Evolutionary conservation across 2,329 filamentous ascomycete species (phyloP), one percentile per base, ranked within the genome.

Genomic region (Pseudofabraea citricarpa): DNA sequence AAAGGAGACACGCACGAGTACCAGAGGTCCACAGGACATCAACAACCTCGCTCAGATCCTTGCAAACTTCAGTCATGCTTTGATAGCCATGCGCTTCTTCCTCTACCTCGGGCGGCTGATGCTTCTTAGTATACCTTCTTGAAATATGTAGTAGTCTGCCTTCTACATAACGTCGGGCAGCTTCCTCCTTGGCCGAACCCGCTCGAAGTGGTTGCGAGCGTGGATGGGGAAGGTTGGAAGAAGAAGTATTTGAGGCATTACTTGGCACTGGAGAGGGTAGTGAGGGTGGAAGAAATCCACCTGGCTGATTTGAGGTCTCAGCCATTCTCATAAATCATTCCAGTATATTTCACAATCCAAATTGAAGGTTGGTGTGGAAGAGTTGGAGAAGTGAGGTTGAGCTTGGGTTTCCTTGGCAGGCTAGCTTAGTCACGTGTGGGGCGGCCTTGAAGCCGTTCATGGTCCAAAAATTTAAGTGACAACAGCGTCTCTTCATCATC

Each of bases 21-120:
- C 86, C 88, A 22, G 83, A 88, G 18, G 88, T 76, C 91, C 91
- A 97, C 5, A 95, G 66, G 6, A 94, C 76, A 62, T 94, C 85
- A 13, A 95, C 67, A 10, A 95, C 61, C 5, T 74, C 73, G 44
- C 90, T 85, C 1, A 95, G 64, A 57, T 95, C 89, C 44, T 69
- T 75, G 49, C 79, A 87, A 5, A 88, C 75, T 58, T 90, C 83
- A 39, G 69, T 72, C 61, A 91, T 86, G 40, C 66, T 77, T 42
- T 70, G 68, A 50, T 83, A 85, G 39, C 67, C 67, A 9, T 59
- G 59, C 9, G 59, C 59, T 59, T 9, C 45, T 22, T 49, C 51
- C 6, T 41, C 63, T 10, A 70, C 64, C 45, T 79, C 75, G 4
- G 56, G 66, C 3, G 67, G 66, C 27, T 72, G 67, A 43, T 75